Percentiles rank a stretch among this genome's conserved stretches.
These are phyloP conservation scores for Desmodesmus armatus DNA, from an alignment of 139 green algal genomes.

Conservation along the genomic window DNA sequence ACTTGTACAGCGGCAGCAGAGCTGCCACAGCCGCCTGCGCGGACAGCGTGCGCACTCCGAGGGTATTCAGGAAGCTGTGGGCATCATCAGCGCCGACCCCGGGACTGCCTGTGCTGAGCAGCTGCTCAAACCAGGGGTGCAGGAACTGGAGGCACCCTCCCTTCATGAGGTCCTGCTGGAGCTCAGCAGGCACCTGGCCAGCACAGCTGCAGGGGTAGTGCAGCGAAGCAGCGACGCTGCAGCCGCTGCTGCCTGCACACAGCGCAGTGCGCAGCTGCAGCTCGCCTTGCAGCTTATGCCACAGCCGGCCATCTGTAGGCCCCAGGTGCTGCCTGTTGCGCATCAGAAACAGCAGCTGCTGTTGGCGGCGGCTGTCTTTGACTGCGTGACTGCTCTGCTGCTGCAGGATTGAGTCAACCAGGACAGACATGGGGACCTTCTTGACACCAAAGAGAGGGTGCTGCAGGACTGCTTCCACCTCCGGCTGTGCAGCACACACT, in stretches of 20 bases:
- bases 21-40: not conserved
- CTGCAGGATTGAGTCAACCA: not conserved
- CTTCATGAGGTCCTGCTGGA: not conserved
- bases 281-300: too few species aligned
- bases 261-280: not conserved
- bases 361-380: not conserved
- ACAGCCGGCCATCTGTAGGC: too few species aligned
- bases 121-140: not conserved
- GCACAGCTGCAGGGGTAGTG: too few species aligned
- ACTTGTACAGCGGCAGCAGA: not conserved
- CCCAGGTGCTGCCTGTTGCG: too few species aligned
- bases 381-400: not conserved
- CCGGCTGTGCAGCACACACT: not conserved
- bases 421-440: not conserved
- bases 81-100: not conserved
- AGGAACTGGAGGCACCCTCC: slow-evolving; percentile 23
- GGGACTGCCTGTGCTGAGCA: not conserved
- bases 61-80: not conserved
- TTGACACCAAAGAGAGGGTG: not conserved
- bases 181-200: not conserved
- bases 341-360: slow-evolving; percentile 22
- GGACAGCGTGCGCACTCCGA: not conserved
- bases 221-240: too few species aligned
- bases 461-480: not conserved
- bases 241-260: not conserved